Evolutionary conservation across 2,329 filamentous ascomycete species (phyloP), one percentile per base, ranked within the genome.

Genomic region (Colletotrichum cordylinicola): DNA sequence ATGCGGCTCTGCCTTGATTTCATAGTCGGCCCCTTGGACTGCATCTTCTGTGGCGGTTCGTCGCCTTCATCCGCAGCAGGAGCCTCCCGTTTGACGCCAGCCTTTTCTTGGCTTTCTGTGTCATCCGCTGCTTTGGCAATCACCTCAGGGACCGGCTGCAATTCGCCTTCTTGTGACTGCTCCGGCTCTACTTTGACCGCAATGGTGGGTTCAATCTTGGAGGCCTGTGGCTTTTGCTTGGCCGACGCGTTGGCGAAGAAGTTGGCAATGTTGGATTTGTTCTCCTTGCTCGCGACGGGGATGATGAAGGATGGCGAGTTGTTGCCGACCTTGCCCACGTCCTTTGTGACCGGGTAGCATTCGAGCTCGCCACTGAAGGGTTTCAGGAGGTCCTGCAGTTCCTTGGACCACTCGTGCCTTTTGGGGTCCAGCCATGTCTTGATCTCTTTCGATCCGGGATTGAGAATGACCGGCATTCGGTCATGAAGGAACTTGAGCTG

Each of bases 321-420:
- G 79, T 98, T 98, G 8, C 96, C 96, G 0, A 98, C 96, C 85
- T 98, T 98, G 1, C 96, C 96, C 0, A 98, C 96, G 6, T 97
- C 96, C 82, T 95, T 94, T 80, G 90, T 92, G 3, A 99, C 97
- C 1, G 94, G 93, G 82, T 98, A 98, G 69, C 94, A 93, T 70
- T 98, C 95, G 10, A 99, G 86, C 70, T 95, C 93, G 6, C 94
- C 95, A 7, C 91, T 85, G 78, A 92, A 98, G 0, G 97, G 96
- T 81, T 91, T 93, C n/a, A 98, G 86, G 1, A 98, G 86, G 1
- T 88, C 88, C 82, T 98, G 96, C 33, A 98, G 87, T 71, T 97
- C 94, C 67, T 88, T 89, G 4, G 91, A 93, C 96, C 97, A 98
- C 75, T 93, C 91, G 27, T 89, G 87, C 21, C 90, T 90, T 3